Percentiles rank a stretch among this genome's conserved stretches.
phyloP scores from a whole-genome alignment of 2,329 filamentous ascomycete species.

The Thelonectria discophora region DNA sequence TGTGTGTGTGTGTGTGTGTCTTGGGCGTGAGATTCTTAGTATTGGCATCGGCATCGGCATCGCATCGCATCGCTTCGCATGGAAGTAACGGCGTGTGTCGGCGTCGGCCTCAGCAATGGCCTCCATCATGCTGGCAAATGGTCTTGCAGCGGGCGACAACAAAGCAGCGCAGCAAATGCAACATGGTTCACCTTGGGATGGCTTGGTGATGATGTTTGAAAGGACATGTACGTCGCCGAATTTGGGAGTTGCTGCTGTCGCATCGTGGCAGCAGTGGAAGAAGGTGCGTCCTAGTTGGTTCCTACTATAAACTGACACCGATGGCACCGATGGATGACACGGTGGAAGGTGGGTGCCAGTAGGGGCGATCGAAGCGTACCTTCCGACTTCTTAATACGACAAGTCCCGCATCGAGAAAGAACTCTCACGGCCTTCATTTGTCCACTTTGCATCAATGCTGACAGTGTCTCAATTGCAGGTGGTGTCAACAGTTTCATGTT shows the following conservation, averaged over 20 bases:
- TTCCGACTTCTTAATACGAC: conserved; percentile 41
- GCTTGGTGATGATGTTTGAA: conserved; percentile 5
- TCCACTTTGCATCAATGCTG: conserved; percentile 23
- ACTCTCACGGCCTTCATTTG: conserved; percentile 17
- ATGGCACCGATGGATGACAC: conserved; percentile 15
- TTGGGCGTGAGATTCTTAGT: background rate
- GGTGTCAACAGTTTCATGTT: conserved; percentile 25
- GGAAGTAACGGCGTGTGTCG: background rate
- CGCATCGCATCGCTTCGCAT: too few relatives aligned
- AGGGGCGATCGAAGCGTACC: conserved; percentile 28
- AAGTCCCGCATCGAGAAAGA: conserved; percentile 30
- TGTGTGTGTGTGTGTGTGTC: background rate
- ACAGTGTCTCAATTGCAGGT: conserved; percentile 14
- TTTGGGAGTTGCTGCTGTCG: conserved; percentile 12
- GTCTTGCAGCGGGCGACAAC: conserved; percentile 1
- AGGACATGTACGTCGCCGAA: conserved; percentile 20
- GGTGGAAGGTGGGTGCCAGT: conserved; percentile 24
- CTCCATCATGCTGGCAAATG: background rate
- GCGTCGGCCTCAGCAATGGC: background rate
- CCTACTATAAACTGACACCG: conserved; percentile 15
- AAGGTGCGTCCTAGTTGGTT: conserved; percentile 13
- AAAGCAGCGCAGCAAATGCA: conserved; percentile 4
- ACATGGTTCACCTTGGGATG: background rate
- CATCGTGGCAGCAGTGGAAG: conserved; percentile 6
- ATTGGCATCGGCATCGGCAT: too few relatives aligned